These are phyloP conservation scores for Globisporangium camurandrum DNA, from an alignment of 352 stramenopile species.

Conservation along the genomic window DNA sequence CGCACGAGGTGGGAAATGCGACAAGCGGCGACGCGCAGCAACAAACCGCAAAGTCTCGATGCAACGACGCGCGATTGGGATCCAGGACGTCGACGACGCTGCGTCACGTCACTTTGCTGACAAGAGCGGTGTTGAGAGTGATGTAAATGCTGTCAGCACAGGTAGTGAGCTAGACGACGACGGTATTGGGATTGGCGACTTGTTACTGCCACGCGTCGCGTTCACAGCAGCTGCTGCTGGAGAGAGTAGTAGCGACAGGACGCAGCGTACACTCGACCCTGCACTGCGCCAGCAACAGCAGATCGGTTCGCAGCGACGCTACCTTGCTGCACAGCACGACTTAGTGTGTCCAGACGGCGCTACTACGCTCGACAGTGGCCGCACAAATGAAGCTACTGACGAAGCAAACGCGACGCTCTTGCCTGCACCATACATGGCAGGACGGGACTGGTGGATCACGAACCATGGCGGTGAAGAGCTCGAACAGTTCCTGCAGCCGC, in stretches of 20 bases:
- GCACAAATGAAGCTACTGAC: neutral
- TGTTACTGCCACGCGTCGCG: constrained; percentile 21
- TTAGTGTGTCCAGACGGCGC: constrained; percentile 15
- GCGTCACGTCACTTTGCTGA: neutral
- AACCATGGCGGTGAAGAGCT: constrained; percentile 67
- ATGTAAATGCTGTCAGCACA: constrained; percentile 7
- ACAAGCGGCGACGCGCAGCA: constrained; percentile 3
- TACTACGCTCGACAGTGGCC: neutral
- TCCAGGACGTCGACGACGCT: constrained; percentile 9
- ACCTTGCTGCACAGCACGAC: constrained; percentile 36
- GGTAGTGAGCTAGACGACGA: no score
- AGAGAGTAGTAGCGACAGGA: constrained; percentile 1
- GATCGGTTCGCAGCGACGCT: constrained; percentile 42
- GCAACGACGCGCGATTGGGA: constrained; percentile 4
- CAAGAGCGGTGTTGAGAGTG: constrained; percentile 1
- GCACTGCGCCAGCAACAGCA: constrained; percentile 38
- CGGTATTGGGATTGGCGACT: constrained; percentile 52
- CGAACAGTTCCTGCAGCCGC: constrained; percentile 59
- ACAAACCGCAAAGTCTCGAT: no score
- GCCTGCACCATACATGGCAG: constrained; percentile 36
- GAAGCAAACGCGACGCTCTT: neutral
- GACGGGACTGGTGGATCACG: constrained; percentile 72
- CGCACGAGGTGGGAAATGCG: neutral
- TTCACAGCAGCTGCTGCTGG: constrained; percentile 11
- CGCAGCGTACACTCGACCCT: constrained; percentile 22